These are phyloP conservation scores for Colletotrichum siamense DNA, from an alignment of 2,329 filamentous ascomycete species.

Conservation along the genomic window DNA sequence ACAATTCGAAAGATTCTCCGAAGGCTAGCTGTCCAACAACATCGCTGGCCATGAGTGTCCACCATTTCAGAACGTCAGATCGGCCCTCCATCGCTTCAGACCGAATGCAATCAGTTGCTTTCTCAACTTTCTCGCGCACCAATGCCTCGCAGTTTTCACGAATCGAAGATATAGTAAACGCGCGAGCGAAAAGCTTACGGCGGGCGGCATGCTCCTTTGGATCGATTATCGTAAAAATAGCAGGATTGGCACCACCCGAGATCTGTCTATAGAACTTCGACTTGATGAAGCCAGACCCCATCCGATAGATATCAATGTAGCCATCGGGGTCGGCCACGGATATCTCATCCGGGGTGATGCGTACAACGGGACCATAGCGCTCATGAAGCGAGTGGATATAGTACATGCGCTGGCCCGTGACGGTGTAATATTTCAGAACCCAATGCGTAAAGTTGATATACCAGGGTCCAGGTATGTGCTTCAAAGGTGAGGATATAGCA, in stretches of 20 bases:
- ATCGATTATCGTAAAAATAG: not conserved
- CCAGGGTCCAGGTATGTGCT: conserved; percentile 10
- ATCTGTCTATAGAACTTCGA: not conserved
- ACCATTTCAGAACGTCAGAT: conserved; percentile 59
- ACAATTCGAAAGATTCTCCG: conserved; percentile 58
- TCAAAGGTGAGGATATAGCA: not conserved
- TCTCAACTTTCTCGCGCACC: conserved; percentile 39
- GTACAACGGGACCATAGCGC: not conserved
- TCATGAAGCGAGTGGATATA: not conserved
- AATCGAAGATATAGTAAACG: conserved; percentile 42
- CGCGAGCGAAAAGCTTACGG: conserved; percentile 45
- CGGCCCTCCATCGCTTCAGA: conserved; percentile 44
- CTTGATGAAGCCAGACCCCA: conserved; percentile 7
- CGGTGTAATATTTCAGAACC: not conserved
- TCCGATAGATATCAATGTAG: conserved; percentile 5
- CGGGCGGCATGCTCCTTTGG: not conserved
- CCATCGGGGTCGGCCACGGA: not conserved
- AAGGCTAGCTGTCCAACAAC: conserved; percentile 59
- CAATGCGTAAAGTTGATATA: conserved; percentile 1
- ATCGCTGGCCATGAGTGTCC: conserved; percentile 58
- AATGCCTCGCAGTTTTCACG: conserved; percentile 31
- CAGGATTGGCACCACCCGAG: not conserved
- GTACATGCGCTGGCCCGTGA: not conserved
- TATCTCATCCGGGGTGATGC: conserved; percentile 8
- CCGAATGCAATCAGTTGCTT: conserved; percentile 48